Evolutionary conservation across 2,329 filamentous ascomycete genomes (phyloP).

Genomic region (Fusarium begoniae): DNA sequence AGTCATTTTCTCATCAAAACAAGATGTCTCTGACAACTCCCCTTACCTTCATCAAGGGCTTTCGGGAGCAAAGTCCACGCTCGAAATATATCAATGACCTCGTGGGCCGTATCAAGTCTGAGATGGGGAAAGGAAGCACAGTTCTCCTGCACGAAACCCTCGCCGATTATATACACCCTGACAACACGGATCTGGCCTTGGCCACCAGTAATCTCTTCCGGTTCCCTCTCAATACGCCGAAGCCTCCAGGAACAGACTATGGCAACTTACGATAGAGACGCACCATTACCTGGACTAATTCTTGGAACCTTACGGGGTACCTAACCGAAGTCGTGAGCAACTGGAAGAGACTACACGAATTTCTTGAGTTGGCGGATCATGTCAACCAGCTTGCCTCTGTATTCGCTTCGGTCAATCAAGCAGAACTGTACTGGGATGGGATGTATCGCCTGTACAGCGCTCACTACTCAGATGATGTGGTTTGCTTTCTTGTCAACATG

Average conservation of each 20-base stretch:
- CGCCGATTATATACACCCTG: background rate
- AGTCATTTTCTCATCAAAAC: too few species aligned
- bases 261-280: background rate
- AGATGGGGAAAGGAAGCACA: background rate
- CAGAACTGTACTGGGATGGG: background rate
- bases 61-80: background rate
- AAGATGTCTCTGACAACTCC: background rate
- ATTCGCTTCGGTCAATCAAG: background rate
- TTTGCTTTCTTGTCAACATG: background rate
- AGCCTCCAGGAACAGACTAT: background rate
- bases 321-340: background rate
- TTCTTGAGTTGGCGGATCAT: conserved; percentile 9
- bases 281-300: background rate
- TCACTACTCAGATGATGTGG: too few species aligned
- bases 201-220: background rate
- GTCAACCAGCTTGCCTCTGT: background rate
- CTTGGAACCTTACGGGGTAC: background rate
- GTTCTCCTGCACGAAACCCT: background rate
- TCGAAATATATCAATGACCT: background rate
- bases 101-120: background rate
- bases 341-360: background rate
- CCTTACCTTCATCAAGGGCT: background rate
- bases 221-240: background rate
- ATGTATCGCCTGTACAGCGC: background rate
- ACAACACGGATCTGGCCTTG: background rate